Evolutionary conservation across 2,329 filamentous ascomycete species (phyloP), one percentile per base, ranked within the genome.

Genomic region (Stachybotrys elegans): DNA sequence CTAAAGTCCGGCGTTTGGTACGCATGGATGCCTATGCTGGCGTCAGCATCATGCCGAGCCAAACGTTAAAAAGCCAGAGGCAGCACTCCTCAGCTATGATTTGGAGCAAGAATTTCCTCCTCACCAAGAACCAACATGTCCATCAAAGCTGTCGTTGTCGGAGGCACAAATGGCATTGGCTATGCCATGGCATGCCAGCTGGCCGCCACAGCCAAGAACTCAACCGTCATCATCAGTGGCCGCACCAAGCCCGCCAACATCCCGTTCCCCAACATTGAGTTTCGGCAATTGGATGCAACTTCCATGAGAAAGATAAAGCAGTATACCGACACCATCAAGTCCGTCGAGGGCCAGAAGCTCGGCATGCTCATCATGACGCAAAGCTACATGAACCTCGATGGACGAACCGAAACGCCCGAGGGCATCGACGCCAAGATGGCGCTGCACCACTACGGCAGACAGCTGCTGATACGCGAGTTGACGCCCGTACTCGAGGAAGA

Each of bases 381-480:
- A 46, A 67, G 67, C 27, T 59, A 67, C 42, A 36, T 68, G 20
- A 62, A 63, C 0, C 53, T 57, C 6, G 57, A 54, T 4, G 65
- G 66, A 0, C 48, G 66, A 29, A 61, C 54, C 1, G 68, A 72
- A 48, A 71, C 70, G 0, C 21, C 62, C 1, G 71, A 75, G 47
- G 69, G 67, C 1, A 63, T 74, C 14, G 68, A 72, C 39, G 57
- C 57, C 38, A 73, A 72, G 49, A 66, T 73, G 58, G 63, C 62
- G 0, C 55, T 73, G n/a, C 68, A 71, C 43, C 72, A 69, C 48
- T 74, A 74, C 45, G 64, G 69, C 14, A 64, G 62, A 12, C 69
- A 72, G 48, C 61, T 70, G 0, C 64, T 74, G 13, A 62, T 72
- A 19, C 53, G 58, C 13, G 65, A 69, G 29, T 57, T 75, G 5